Evolutionary conservation across 2,329 filamentous ascomycete genomes (phyloP).

Genomic region (Aspergillus sp.): DNA sequence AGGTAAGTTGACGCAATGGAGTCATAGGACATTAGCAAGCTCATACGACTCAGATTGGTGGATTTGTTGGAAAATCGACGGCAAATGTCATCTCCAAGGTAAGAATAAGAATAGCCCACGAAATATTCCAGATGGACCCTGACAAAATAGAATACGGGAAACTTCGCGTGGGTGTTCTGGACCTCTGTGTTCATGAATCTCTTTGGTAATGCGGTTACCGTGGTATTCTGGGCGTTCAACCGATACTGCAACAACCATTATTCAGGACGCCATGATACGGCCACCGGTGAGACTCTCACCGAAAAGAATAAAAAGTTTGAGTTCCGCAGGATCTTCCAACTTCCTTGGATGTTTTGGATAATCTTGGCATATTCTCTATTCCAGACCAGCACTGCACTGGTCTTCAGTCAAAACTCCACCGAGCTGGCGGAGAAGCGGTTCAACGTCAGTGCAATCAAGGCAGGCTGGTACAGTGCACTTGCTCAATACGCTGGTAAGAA

Average conservation of each 20-base stretch:
- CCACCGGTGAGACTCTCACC: slow-evolving; percentile 59
- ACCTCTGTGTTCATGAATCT: slow-evolving; percentile 64
- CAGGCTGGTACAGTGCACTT: slow-evolving; percentile 61
- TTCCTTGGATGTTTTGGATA: slow-evolving; percentile 62
- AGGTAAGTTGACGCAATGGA: slow-evolving; percentile 26
- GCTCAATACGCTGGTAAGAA: slow-evolving; percentile 51
- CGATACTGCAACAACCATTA: slow-evolving; percentile 51
- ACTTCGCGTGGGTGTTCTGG: slow-evolving; percentile 65
- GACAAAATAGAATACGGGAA: slow-evolving; percentile 48
- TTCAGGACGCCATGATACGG: slow-evolving; percentile 50
- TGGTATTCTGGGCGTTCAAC: slow-evolving; percentile 57
- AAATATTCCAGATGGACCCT: not conserved
- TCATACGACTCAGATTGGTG: slow-evolving; percentile 44
- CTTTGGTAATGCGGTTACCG: slow-evolving; percentile 58
- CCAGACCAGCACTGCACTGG: slow-evolving; percentile 55
- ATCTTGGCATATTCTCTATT: slow-evolving; percentile 57
- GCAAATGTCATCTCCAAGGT: slow-evolving; percentile 58
- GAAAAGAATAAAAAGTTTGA: slow-evolving; percentile 61
- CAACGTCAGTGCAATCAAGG: slow-evolving; percentile 52
- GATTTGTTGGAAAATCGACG: slow-evolving; percentile 60
- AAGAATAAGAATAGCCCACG: slow-evolving; percentile 10
- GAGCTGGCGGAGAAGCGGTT: slow-evolving; percentile 62
- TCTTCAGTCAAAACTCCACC: slow-evolving; percentile 60
- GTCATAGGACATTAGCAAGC: not conserved
- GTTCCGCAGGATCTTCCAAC: slow-evolving; percentile 52